Conservation (phyloP, 306 rosid genomes). For the Cicer bijugum region DNA sequence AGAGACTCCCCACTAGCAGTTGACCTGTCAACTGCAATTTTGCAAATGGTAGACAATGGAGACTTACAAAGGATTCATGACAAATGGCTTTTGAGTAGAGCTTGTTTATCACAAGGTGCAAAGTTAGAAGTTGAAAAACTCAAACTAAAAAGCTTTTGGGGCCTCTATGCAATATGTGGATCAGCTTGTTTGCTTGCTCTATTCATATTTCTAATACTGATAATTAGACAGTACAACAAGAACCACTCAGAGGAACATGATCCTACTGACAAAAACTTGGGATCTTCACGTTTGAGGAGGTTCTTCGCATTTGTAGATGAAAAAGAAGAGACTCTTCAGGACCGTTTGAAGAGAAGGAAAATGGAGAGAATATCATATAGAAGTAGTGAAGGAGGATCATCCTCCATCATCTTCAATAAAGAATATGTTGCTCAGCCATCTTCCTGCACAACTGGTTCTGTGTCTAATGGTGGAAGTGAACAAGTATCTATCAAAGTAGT, state of each 20-base stretch:
- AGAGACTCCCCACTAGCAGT: slow-evolving; percentile 88
- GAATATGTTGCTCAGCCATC: slow-evolving; percentile 32
- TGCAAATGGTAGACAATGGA: slow-evolving; percentile 77
- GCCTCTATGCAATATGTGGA: slow-evolving; percentile 76
- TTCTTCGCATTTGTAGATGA: slow-evolving; percentile 77
- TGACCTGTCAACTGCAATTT: slow-evolving; percentile 85
- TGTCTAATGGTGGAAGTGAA: slow-evolving; percentile 1
- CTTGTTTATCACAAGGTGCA: slow-evolving; percentile 73
- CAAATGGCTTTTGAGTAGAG: slow-evolving; percentile 81
- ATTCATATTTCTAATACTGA: slow-evolving; percentile 52
- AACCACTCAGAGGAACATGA: slow-evolving; percentile 47
- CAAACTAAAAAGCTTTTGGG: slow-evolving; percentile 80
- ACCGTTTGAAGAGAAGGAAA: slow-evolving; percentile 62
- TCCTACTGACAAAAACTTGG: slow-evolving; percentile 37
- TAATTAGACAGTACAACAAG: slow-evolving; percentile 63
- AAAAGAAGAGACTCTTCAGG: slow-evolving; percentile 62
- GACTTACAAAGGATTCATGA: slow-evolving; percentile 93
- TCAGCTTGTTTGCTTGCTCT: slow-evolving; percentile 71
- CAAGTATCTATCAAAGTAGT: slow-evolving; percentile 6
- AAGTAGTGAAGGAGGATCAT: slow-evolving; percentile 49
- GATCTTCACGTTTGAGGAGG: slow-evolving; percentile 53
- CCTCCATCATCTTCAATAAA: slow-evolving; percentile 43
- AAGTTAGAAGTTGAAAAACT: slow-evolving; percentile 76
- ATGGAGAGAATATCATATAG: slow-evolving; percentile 62
- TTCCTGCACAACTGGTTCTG: slow-evolving; percentile 38